Evolutionary conservation across 345 rosid species (phyloP), one percentile per base, ranked within the genome.

Genomic region (Microthlaspi erraticum): DNA sequence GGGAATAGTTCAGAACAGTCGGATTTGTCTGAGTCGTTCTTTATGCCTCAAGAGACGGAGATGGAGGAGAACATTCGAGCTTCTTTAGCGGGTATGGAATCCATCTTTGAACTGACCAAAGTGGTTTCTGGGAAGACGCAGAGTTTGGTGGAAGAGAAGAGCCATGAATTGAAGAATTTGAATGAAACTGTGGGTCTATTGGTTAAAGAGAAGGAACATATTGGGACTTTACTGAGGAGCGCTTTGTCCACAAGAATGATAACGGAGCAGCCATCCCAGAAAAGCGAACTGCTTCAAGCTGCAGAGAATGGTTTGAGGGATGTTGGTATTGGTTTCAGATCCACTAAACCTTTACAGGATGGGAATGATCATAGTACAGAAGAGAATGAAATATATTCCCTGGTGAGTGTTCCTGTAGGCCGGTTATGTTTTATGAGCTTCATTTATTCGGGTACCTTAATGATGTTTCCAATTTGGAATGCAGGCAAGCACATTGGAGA

Each of bases 401-500:
- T 95, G 96, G 99, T 95, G 48, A 79, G 82, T 70, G 42, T 73
- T 75, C 46, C 33, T 58, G 26, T 20, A 57, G 64, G 32, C 16
- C 57, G 14, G 10, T 78, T 64, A 44, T 60, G 55, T 68, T 36
- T 29, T 39, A n/a, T 34, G 58, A 64, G 23, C 50, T 55, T 66
- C 52, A 51, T 61, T 76, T 16, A 23, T 36, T 46, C 0, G 13
- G 32, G 16, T 60, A 13, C 48, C 78, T 59, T 70, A 73, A 73
- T 29, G 13, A 68, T 67, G 44, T 37, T 5, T 58, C 7, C 58
- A 5, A 64, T 54, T 62, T 68, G 38, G 64, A 36, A 66, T 72
- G 50, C 81, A 95, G 98, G 99, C 99, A 54, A 90, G 87, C 77
- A 87, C 99, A 59, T 77, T 92, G 85, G 98, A 95, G 87, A 89